Percentiles rank a stretch among this genome's conserved stretches.
Evolutionary conservation across 345 rosid species (phyloP).

Genomic region (Durio zibethinus): DNA sequence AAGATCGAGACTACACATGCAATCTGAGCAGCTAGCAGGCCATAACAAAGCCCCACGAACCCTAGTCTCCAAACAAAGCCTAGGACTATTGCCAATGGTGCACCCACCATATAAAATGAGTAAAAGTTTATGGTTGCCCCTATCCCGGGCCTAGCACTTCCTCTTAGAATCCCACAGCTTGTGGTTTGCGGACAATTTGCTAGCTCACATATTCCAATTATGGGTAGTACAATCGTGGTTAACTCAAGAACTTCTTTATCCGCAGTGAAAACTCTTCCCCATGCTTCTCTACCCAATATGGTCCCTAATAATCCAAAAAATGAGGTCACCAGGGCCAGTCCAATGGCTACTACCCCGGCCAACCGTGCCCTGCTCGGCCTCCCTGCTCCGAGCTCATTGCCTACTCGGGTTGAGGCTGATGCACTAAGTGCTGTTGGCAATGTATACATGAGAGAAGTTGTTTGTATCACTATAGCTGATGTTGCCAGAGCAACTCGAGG

Average conservation of each 20-base stretch:
- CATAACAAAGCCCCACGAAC: constrained; percentile 85
- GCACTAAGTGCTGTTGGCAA: constrained; percentile 70
- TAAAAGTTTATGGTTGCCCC: constrained; percentile 70
- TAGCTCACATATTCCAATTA: constrained; percentile 86
- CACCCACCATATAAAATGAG: constrained; percentile 82
- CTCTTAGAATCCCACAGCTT: constrained; percentile 81
- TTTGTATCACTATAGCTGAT: constrained; percentile 77
- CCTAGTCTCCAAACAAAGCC: constrained; percentile 62
- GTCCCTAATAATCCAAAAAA: constrained; percentile 57
- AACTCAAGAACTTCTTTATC: constrained; percentile 55
- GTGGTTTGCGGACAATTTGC: constrained; percentile 94
- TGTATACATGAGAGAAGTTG: constrained; percentile 82
- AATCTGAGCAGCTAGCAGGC: constrained; percentile 78
- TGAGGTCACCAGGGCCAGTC: constrained; percentile 46
- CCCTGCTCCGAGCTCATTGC: constrained; percentile 85
- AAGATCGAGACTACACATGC: constrained; percentile 66
- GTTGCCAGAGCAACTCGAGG: constrained; percentile 63
- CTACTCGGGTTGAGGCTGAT: constrained; percentile 75
- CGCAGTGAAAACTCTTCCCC: constrained; percentile 65
- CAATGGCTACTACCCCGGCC: constrained; percentile 57
- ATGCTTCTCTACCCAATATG: constrained; percentile 55
- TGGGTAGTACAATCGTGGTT: constrained; percentile 58
- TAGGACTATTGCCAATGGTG: constrained; percentile 61
- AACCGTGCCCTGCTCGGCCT: constrained; percentile 56
- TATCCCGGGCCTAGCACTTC: constrained; percentile 73